Percentiles rank a stretch among this genome's conserved stretches.
phyloP scores from a whole-genome alignment of 2,329 filamentous ascomycete species.

The Verruconis gallopava region DNA sequence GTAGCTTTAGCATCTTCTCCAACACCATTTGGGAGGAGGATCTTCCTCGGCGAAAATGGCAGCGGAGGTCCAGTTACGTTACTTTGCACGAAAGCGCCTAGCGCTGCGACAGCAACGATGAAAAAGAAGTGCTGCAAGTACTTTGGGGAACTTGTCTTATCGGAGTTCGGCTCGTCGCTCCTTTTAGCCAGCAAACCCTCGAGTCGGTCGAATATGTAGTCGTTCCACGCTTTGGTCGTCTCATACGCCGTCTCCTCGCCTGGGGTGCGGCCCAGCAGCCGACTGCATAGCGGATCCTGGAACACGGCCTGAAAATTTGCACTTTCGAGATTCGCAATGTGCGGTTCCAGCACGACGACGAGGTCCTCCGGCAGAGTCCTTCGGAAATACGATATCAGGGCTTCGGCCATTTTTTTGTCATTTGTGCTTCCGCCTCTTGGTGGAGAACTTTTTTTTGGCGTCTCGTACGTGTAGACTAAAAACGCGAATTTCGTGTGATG shows the following conservation, averaged over 20 bases:
- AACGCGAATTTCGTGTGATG: neutral
- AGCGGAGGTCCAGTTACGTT: slow-evolving; percentile 81
- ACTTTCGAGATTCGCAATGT: slow-evolving; percentile 27
- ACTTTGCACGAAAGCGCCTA: slow-evolving; percentile 71
- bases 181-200: slow-evolving; percentile 23
- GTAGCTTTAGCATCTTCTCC: slow-evolving; percentile 24
- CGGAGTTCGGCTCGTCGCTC: slow-evolving; percentile 14
- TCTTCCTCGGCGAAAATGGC: slow-evolving; percentile 38
- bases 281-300: slow-evolving; percentile 25
- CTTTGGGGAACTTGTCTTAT: slow-evolving; percentile 11
- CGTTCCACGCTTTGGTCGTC: slow-evolving; percentile 30
- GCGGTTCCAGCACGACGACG: slow-evolving; percentile 22
- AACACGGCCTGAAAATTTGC: slow-evolving; percentile 31
- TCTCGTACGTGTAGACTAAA: neutral
- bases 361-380: slow-evolving; percentile 30
- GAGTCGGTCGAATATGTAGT: slow-evolving; percentile 32
- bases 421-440: no score
- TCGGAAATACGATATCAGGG: slow-evolving; percentile 28
- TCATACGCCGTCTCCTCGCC: slow-evolving; percentile 19
- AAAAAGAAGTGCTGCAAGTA: slow-evolving; percentile 26
- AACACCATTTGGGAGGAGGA: slow-evolving; percentile 37
- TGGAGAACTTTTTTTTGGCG: neutral
- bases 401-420: slow-evolving; percentile 26
- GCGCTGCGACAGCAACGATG: slow-evolving; percentile 51
- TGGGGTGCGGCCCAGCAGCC: slow-evolving; percentile 27